Evolutionary conservation across 495 filamentous ascomycete genomes (phyloP), one percentile per base, ranked within the genome.

Genomic region (Bryoglossum gracile): DNA sequence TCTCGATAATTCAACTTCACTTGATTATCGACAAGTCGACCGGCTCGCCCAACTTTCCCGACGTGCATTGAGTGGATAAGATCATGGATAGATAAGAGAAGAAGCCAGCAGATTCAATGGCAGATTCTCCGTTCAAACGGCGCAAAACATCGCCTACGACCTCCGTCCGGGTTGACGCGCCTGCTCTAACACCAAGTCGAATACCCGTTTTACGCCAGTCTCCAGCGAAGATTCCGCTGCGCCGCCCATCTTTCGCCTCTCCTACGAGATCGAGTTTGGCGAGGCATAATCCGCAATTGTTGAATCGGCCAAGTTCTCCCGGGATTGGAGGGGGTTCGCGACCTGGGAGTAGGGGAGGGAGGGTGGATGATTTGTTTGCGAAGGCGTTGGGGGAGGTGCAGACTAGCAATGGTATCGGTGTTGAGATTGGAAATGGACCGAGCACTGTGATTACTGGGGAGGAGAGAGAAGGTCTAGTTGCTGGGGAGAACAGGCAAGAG

Each of bases 251-350:
- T 0, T 85, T 80, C 57, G 75, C 77, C 35, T 83, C 81, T 3
- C 83, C 82, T 3, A 85, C 80, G 0, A 76, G 73, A 54, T 72
- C 80, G 3, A 84, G 77, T 54, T 60, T 85, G 14, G 75, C 81
- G 53, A 75, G 77, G 57, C 75, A 77, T 51, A 75, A 84, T 56
- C 79, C 82, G 5, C 76, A 77, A 6, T 63, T 81, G 13, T 55
- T 82, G 35, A 65, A 70, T 39, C 73, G 74, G 48, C 65, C 73
- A 23, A 58, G 65, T 36, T 62, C 64, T 36, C 43, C 55, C 13
- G 55, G 58, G 14, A 34, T 32, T 8, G n/a, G n/a, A n/a, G 43
- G 46, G 3, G 28, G 45, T 17, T 26, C 33, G 19, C 48, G 44
- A 41, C 39, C 39, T 43, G 44, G 39, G 16, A 54, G 37, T 44